Base-by-base conservation (phyloP, 495 filamentous ascomycete species). In the Penicillium lividum region DNA sequence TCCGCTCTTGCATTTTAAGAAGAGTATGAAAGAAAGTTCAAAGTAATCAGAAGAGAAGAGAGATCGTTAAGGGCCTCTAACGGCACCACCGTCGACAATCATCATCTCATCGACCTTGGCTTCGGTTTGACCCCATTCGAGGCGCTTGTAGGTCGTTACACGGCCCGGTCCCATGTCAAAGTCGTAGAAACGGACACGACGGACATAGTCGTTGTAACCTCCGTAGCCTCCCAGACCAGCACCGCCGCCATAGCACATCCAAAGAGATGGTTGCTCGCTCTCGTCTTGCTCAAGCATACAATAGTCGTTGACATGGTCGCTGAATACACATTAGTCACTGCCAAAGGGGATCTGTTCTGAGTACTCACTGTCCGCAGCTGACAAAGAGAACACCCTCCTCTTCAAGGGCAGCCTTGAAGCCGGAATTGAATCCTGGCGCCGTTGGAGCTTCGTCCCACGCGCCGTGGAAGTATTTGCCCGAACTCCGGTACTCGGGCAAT, bases 211-310 rank as follows among this genome's bases (percentile, higher is more conserved):
- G 28, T 84, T 85, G 58, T 94, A 97, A 8, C 92, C 92, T 31
- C 89, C 95, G 70, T 98, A 98, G 1, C 94, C 94, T 42, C 95
- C 94, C 67, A 97, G 92, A 0, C 94, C 94, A 34, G 80, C 77
- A 15, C 86, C 94, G 45, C 95, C 94, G 5, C 84, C 94, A 73
- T 98, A 96, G 75, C 94, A 98, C 92, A 98, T 96, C 94, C 94
- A 98, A n/a, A 97, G 77, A 15, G 86, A 86, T 1, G 86, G 86
- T 54, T 86, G 85, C 0, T 73, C 58, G 28, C 71, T 67, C 27
- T 58, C 44, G 45, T 76, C 74, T 45, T 77, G 57, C 72, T 80
- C 66, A 11, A 97, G 79, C 63, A 87, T 86, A 74, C 94, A 98
- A 70, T 96, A 97, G 61, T 98, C 94, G 67, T 98, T 98, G 30